Percentiles rank a stretch among this genome's conserved stretches.
Conservation (phyloP, 345 rosid genomes). For the Eucalyptus cladocalyx region DNA sequence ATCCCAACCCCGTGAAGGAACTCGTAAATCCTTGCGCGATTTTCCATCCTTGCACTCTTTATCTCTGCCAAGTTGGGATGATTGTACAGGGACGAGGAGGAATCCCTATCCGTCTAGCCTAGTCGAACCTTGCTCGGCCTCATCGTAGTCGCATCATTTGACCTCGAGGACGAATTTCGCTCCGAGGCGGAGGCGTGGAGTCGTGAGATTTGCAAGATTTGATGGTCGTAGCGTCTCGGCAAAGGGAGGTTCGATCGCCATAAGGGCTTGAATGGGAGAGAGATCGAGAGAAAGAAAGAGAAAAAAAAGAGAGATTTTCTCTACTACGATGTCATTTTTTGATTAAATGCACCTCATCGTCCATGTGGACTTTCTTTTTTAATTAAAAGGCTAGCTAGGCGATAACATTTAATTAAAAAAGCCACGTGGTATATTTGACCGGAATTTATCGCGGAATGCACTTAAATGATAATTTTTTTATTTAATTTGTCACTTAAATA, state of each 20-base stretch:
- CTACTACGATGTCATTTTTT: neutral
- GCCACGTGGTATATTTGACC: rapidly evolving
- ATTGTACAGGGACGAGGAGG: neutral
- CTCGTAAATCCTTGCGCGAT: neutral
- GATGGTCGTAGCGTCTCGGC: too few relatives aligned
- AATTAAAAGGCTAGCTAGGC: too few relatives aligned
- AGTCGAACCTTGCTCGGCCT: too few relatives aligned
- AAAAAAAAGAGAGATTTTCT: neutral
- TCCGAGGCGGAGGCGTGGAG: neutral
- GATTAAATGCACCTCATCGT: neutral
- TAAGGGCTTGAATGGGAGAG: neutral
- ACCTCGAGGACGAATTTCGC: neutral
- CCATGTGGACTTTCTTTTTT: neutral
- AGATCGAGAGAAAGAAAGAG: too few relatives aligned
- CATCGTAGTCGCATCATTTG: neutral
- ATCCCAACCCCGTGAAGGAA: too few relatives aligned
- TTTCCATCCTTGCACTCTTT: neutral
- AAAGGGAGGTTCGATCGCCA: neutral
- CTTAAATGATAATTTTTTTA: too few relatives aligned
- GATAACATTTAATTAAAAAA: too few relatives aligned
- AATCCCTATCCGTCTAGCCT: too few relatives aligned
- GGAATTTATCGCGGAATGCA: rapidly evolving
- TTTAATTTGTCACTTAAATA: rapidly evolving
- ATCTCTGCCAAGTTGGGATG: neutral
- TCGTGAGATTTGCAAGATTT: too few relatives aligned